Base-by-base conservation (phyloP, 306 rosid genomes). In the Senna siamea region DNA sequence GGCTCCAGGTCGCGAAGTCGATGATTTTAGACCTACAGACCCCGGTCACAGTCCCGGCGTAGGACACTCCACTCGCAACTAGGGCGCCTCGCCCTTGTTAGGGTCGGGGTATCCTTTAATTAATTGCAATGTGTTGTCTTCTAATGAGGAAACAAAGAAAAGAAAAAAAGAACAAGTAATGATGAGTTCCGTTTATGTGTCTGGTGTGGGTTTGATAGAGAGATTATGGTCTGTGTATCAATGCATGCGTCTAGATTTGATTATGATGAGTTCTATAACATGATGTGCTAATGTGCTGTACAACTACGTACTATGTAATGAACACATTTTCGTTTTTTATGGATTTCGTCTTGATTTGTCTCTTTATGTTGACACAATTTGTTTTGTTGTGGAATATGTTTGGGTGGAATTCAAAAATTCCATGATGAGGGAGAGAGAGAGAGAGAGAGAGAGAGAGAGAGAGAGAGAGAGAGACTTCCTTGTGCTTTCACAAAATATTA, bases 21-120 rank as follows among this genome's bases (percentile, higher is more conserved):
- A 55, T 2, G 80, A 41, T 47, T 82, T 85, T 56, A 78, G 85
- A 66, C 89, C 89, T 4, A 79, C 81, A 6, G 10, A 58, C 12
- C 85, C 85, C 2, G 82, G 87, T 3, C 77, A 85, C 74, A 87
- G 89, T 70, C 89, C 92, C 0, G 86, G 89, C 9, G 85, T 80
- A 37, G 92, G 92, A 62, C 89, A 87, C 62, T 58, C 76, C 63
- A 10, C 70, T 63, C 68, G 82, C 44, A 54, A 76, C 37, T 68
- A 84, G 66, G 80, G 18, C 67, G 0, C 59, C 8, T 30, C 7
- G 2, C 65, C 9, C 40, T 35, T 6, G 0, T 12, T 30, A 12
- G 51, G 37, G 32, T 65, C 14, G n/a, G 22, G 22, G 4, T 2
- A 22, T 41, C 37, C 19, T 65, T 65, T 46, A 48, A 17, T 61